Base-by-base conservation (phyloP, 106 monocot species). In the Hemerocallis citrina region DNA sequence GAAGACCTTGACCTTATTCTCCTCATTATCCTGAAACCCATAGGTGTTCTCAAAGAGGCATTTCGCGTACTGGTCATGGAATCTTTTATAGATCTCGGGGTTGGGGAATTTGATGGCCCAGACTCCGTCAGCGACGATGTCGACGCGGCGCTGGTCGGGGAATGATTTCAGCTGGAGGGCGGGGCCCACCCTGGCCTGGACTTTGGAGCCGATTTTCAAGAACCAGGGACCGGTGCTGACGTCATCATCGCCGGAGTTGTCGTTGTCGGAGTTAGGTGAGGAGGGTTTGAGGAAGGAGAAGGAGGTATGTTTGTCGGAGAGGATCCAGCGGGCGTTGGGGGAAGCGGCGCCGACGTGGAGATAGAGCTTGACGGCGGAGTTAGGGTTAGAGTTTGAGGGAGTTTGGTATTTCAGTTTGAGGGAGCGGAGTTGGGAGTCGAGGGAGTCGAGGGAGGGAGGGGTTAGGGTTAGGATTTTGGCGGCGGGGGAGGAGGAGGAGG, bases 121-220 rank as follows among this genome's bases (percentile, higher is more conserved):
- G 7, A 98, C 96, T 6, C 96, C 96, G 15, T 81, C 81, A 0
- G 91, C 83, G 27, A 98, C 79, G 52, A 91, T 91, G 60, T 98
- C 96, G 3, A 88, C 87, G 3, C 96, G 86, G 5, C 66, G 45
- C 70, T 82, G 84, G 28, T 72, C 87, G 7, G 96, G 88, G 57
- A 88, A 91, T 0, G 79, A 50, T 77, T 98, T 91, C 60, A 88
- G 31, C 72, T 91, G 86, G 72, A 98, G 34, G 41, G 13, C 70
- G 5, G 86, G 71, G 14, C 75, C 96, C 13, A 98, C 75, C 63
- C 51, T 44, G 7, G 66, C 81, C 39, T 79, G 75, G 29, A 91
- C 72, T 65, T 75, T 91, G 27, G 78, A 57, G 12, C 91, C 91
- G 7, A 98, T 58, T 52, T 70, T 71, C 42, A 98, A 57, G 59